phyloP scores from a whole-genome alignment of 2,329 filamentous ascomycete genomes.

The Stachybotrys chartarum region DNA sequence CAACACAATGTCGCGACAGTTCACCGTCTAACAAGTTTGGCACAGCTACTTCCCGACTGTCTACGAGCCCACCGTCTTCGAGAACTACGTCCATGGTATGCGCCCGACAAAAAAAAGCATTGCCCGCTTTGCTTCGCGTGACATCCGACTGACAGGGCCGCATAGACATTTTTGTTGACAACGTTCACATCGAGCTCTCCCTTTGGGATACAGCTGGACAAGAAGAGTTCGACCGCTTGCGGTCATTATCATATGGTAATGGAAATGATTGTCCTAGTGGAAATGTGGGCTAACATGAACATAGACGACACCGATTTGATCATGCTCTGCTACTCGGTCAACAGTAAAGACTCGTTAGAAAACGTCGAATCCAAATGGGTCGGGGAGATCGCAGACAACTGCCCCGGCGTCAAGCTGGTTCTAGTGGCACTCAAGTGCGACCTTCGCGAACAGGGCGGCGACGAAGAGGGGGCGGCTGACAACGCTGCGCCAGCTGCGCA shows the following conservation, averaged over 20 bases:
- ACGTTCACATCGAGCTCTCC: slow-evolving; percentile 91
- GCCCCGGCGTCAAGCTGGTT: slow-evolving; percentile 88
- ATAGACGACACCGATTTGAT: slow-evolving; percentile 86
- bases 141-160: neutral
- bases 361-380: slow-evolving; percentile 99
- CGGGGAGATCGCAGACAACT: slow-evolving; percentile 95
- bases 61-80: slow-evolving; percentile 96
- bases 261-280: neutral
- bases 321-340: slow-evolving; percentile 97
- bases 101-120: slow-evolving; percentile 2
- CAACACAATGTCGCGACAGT: slow-evolving; percentile 1
- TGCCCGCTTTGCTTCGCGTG: neutral
- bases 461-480: slow-evolving; percentile 53
- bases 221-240: slow-evolving; percentile 95
- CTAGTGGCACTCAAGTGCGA: slow-evolving; percentile 96
- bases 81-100: slow-evolving; percentile 97
- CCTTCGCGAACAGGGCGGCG: slow-evolving; percentile 68
- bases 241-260: slow-evolving; percentile 84
- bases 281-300: slow-evolving; percentile 2
- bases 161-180: slow-evolving; percentile 94
- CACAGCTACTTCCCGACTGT: slow-evolving; percentile 90
- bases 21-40: slow-evolving; percentile 7
- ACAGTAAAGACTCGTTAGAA: slow-evolving; percentile 92
- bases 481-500: slow-evolving; percentile 23
- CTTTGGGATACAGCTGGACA: slow-evolving; percentile 98